phyloP scores from a whole-genome alignment of 1,139 yeast genomes.

The Geotrichum phurueaensis region DNA sequence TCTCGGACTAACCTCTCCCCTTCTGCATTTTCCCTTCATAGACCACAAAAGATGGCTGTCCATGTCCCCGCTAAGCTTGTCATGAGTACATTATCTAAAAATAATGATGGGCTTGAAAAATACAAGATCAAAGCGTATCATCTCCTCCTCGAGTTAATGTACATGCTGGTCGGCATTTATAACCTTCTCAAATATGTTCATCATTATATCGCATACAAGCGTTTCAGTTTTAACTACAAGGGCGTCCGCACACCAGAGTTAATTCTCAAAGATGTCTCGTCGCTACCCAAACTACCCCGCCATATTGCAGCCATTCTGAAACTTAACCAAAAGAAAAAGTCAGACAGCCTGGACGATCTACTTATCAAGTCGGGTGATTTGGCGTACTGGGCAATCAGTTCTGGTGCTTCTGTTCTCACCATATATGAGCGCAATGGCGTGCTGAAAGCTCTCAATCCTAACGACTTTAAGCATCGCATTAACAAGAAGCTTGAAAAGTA shows the following conservation, averaged over 20 bases:
- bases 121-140: not conserved
- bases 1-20: not conserved
- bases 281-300: slow-evolving; percentile 69
- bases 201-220: not conserved
- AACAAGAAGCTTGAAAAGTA: slow-evolving; percentile 58
- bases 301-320: slow-evolving; percentile 68
- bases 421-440: slow-evolving; percentile 78
- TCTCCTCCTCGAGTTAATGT: not conserved
- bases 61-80: not conserved
- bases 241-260: slow-evolving; percentile 65
- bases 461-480: slow-evolving; percentile 55
- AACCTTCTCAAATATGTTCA: not conserved
- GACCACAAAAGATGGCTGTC: not conserved
- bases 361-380: slow-evolving; percentile 53
- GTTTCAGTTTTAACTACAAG: slow-evolving; percentile 67
- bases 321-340: slow-evolving; percentile 60
- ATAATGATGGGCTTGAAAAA: not conserved
- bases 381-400: slow-evolving; percentile 79
- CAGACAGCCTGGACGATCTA: slow-evolving; percentile 48
- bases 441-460: slow-evolving; percentile 42
- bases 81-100: not conserved
- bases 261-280: slow-evolving; percentile 74
- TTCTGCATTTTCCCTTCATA: not conserved
- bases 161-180: not conserved
- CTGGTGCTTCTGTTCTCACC: slow-evolving; percentile 67